Conservation (phyloP, 177 flowering plant genomes). For the Vitis hybrid region DNA sequence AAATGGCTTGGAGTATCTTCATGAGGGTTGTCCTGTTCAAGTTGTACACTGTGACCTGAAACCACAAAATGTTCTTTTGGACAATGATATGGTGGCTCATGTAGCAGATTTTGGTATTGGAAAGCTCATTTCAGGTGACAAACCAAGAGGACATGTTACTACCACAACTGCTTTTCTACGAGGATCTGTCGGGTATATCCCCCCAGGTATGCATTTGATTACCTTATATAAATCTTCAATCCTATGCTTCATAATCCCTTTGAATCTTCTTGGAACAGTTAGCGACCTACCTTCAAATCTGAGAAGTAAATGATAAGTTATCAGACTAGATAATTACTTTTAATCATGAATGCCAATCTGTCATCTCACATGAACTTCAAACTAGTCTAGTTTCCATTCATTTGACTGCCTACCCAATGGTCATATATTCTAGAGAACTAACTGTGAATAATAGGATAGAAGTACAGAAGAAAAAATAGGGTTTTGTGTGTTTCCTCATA, state of each 20-base stretch:
- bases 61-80: no score
- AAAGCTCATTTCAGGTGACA: constrained; percentile 7
- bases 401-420: no score
- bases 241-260: background rate
- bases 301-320: background rate
- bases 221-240: background rate
- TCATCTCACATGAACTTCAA: no score
- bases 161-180: constrained; percentile 1
- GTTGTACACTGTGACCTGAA: background rate
- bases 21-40: constrained; percentile 3
- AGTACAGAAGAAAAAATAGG: no score
- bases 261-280: no score
- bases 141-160: background rate
- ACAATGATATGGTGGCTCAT: no score
- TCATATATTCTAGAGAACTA: no score
- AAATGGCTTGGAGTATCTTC: constrained; percentile 4
- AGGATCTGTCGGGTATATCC: constrained; percentile 10
- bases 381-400: no score
- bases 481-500: no score
- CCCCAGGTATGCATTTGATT: constrained; percentile 2
- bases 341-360: no score
- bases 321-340: background rate
- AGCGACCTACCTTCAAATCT: no score
- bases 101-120: background rate
- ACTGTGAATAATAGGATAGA: no score